Evolutionary conservation across 2,329 filamentous ascomycete genomes (phyloP), one percentile per base, ranked within the genome.

Genomic region (Periglandula ipomoeae): DNA sequence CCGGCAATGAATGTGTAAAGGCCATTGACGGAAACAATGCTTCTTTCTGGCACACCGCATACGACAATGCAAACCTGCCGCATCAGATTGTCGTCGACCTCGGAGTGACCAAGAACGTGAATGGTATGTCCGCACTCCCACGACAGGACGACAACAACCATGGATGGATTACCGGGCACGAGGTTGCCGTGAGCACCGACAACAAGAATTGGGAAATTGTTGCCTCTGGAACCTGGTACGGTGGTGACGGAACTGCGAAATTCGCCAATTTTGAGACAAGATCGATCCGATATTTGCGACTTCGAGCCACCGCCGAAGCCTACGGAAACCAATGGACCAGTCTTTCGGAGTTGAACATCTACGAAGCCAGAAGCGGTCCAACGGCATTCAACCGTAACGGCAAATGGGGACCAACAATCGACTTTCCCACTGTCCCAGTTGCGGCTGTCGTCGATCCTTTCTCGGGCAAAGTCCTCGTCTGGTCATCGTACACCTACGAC

Each of bases 371-470:
- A 17, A 48, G 55, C 7, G 60, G 59, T 26, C 49, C 48, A 44
- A 52, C 57, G 2, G 52, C 52, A n/a, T 55, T 58, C 27, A 47
- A 46, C 1, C 53, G 55, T 24, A 49, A 52, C 7, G 65, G 65
- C 7, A 55, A 55, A 44, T 69, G 65, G 66, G 60, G 62, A 2
- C 54, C 55, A 4, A 68, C 65, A 1, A 50, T 69, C 23, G 56
- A 65, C 54, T 61, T 69, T 32, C 65, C 65, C 3, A 58, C 67
- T 17, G 62, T 68, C 1, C 62, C 65, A 10, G 65, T 61, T 4
- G 50, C 52, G 11, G 52, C 19, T 2, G 24, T 40, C 19, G 52
- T 53, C 1, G 34, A 53, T 24, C 52, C 50, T 8, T 10, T 27
- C 4, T n/a, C 47, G 5, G 46, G 50, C 41, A 27, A 44, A 2